Percentiles rank a stretch among this genome's conserved stretches.
Evolutionary conservation across 208 protist genomes (phyloP).

Genomic region (Leishmania aethiopica): DNA sequence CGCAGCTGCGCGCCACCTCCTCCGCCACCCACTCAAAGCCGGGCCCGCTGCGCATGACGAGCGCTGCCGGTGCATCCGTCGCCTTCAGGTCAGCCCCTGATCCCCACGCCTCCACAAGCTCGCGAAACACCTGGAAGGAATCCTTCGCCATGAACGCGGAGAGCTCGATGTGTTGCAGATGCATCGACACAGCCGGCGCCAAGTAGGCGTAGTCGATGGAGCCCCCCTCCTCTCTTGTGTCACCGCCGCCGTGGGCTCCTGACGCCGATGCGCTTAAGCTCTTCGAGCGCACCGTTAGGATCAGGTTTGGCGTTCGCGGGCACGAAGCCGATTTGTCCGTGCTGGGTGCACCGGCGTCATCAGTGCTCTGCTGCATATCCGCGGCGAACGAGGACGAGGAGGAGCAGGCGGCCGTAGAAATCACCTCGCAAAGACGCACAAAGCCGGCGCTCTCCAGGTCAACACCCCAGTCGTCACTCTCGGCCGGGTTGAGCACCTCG

Average conservation of each 20-base stretch:
- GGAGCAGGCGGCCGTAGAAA: conserved; percentile 15
- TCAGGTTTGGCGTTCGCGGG: conserved; percentile 6
- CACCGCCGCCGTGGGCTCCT: background rate
- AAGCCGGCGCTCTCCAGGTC: conserved; percentile 43
- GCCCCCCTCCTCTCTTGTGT: background rate
- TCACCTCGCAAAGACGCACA: conserved; percentile 36
- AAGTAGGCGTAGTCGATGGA: background rate
- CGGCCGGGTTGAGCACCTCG: conserved; percentile 29
- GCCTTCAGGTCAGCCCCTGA: conserved; percentile 35
- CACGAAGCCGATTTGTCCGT: background rate
- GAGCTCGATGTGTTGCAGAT: conserved; percentile 45
- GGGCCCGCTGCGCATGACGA: conserved; percentile 61
- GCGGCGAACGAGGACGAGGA: background rate
- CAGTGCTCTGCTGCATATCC: background rate
- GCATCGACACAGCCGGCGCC: conserved; percentile 38
- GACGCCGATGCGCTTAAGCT: background rate
- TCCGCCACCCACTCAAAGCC: conserved; percentile 46
- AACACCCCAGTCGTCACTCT: conserved; percentile 33
- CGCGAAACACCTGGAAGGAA: conserved; percentile 44
- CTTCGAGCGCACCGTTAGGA: conserved; percentile 2
- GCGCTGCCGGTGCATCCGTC: conserved; percentile 42
- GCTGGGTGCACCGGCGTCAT: background rate
- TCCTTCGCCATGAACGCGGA: conserved; percentile 62
- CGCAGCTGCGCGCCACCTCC: conserved; percentile 41
- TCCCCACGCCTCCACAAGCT: conserved; percentile 34